phyloP scores from a whole-genome alignment of 306 rosid genomes.

The Carpinus fangiana region DNA sequence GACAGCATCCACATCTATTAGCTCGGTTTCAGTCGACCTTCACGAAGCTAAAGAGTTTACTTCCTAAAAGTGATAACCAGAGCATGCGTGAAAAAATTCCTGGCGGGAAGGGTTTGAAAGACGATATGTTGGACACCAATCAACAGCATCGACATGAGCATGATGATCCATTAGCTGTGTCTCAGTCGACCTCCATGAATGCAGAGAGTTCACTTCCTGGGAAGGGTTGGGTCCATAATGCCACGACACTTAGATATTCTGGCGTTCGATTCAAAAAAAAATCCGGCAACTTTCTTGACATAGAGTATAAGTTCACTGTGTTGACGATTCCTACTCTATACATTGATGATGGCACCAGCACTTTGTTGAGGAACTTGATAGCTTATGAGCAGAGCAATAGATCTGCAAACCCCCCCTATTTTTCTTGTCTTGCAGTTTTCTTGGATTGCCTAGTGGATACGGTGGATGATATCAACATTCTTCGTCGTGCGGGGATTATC shows the following conservation, averaged over 20 bases:
- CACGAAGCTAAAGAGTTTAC: too few relatives aligned
- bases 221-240: constrained; percentile 12
- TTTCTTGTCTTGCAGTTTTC: constrained; percentile 7
- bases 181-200: too few relatives aligned
- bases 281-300: background rate
- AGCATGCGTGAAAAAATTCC: too few relatives aligned
- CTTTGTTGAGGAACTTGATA: constrained; percentile 8
- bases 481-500: background rate
- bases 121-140: too few relatives aligned
- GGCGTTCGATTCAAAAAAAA: background rate
- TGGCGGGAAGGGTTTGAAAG: too few relatives aligned
- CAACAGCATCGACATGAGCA: too few relatives aligned
- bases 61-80: too few relatives aligned
- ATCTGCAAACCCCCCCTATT: background rate
- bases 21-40: too few relatives aligned
- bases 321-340: constrained; percentile 3
- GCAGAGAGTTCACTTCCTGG: background rate
- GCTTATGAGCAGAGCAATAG: background rate
- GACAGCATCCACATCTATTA: too few relatives aligned
- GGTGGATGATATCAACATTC: background rate
- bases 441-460: constrained; percentile 14
- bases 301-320: background rate
- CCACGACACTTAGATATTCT: background rate
- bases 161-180: too few relatives aligned
- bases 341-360: background rate